Evolutionary conservation across 1,284 basidiomycete genomes (phyloP).

Genomic region (Tetrapyrgos nigripes): DNA sequence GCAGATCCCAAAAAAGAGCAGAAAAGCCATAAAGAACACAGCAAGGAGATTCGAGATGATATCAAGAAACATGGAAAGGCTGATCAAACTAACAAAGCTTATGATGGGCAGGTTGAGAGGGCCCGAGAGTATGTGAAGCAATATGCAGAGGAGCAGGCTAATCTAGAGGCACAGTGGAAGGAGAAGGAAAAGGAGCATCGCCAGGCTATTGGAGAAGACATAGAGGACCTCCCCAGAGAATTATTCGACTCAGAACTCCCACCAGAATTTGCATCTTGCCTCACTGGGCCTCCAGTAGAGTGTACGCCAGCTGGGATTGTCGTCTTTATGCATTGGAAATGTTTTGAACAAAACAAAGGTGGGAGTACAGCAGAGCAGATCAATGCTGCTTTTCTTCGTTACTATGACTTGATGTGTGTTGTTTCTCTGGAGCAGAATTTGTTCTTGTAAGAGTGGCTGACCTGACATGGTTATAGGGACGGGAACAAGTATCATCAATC

Average conservation of each 20-base stretch:
- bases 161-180: background rate
- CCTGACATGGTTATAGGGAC: background rate
- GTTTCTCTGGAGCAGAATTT: too few species aligned
- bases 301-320: background rate
- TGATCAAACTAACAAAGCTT: conserved; percentile 19
- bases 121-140: conserved; percentile 19
- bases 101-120: conserved; percentile 25
- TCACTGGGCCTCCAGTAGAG: background rate
- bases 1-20: background rate
- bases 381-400: too few species aligned
- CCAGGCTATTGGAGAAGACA: conserved; percentile 6
- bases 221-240: background rate
- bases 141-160: conserved; percentile 11
- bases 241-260: too few species aligned
- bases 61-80: conserved; percentile 13
- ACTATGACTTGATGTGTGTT: too few species aligned
- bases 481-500: background rate
- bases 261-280: background rate
- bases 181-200: background rate
- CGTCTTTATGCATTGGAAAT: background rate
- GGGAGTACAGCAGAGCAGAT: too few species aligned
- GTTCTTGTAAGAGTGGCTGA: too few species aligned
- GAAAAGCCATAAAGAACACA: background rate
- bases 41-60: background rate
- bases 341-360: background rate